phyloP scores from a whole-genome alignment of 257 asterid species.

The Primulina huaijiensis region DNA sequence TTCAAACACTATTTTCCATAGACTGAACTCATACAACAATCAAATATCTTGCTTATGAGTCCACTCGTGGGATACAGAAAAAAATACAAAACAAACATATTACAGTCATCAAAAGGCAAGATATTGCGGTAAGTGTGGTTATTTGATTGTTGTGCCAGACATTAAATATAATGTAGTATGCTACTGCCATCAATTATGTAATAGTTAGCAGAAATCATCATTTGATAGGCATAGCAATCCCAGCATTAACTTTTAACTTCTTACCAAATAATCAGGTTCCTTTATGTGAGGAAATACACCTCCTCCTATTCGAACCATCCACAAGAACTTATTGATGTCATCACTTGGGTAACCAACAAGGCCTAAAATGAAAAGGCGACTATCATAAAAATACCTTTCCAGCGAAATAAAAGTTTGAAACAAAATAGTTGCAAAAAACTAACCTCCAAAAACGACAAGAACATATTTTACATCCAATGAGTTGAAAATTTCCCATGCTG shows the following conservation, averaged over 20 bases:
- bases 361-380: constrained; percentile 51
- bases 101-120: background rate
- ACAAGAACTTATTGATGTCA: constrained; percentile 93
- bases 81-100: background rate
- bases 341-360: constrained; percentile 98
- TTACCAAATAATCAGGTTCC: constrained; percentile 97
- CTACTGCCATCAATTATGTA: constrained; percentile 7
- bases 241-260: constrained; percentile 35
- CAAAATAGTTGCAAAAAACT: constrained; percentile 28
- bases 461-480: constrained; percentile 98
- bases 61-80: background rate
- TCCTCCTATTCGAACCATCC: constrained; percentile 99
- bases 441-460: constrained; percentile 99
- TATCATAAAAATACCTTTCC: constrained; percentile 24
- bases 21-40: background rate
- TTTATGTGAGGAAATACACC: constrained; percentile 98
- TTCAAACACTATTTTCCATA: background rate
- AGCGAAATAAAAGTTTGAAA: background rate
- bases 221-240: background rate
- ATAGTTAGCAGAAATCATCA: background rate
- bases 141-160: background rate
- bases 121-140: background rate
- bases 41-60: background rate
- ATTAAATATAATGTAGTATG: background rate
- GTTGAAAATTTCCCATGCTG: constrained; percentile 94